Base-by-base conservation (phyloP, 768 basidiomycete genomes). In the Suillus brevipes region DNA sequence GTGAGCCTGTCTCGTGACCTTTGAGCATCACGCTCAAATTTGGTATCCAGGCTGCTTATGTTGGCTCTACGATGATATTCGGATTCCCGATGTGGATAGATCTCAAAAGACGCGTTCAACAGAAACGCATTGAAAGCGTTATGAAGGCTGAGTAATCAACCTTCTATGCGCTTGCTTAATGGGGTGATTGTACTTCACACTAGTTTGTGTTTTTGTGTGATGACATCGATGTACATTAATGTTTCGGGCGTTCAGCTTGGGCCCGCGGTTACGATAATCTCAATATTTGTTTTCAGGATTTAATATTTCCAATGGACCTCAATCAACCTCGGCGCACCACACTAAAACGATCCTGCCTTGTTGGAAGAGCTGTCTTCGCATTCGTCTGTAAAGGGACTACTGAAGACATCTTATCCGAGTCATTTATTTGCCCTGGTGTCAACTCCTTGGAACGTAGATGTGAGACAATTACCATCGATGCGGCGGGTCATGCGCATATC, bases 101-200 rank as follows among this genome's bases (percentile, higher is more conserved):
- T 66, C 74, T 93, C 66, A 78, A 84, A 62, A 81, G 75, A 68
- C 82, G 84, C 31, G 84, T 92, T 12, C 89, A 93, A 66, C 75
- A 78, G 38, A 86, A 87, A 18, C 83, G 91, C 3, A 94, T 94
- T 50, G 86, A 91, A 63, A 91, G 90, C 36, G 89, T 94, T 4
- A 88, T 90, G 88, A 94, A 93, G 74, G 83, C 84, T 12, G 78
- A 90, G 71, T 89, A 71, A 73, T 23, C 6, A 10, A 52, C 10
- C 16, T 25, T 25, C 8, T 25, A 9, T 6, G 3, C n/a, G 37
- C 56, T 37, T 38, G 20, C 56, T 38, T 38, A 38, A 14, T 7
- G 8, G 36, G 56, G 8, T 25, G 14, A 57, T 25, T 10, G 57
- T 23, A 6, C 23, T 31, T 3, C 4, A 31, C 4, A 31, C 31